These are phyloP conservation scores for Artomyces pyxidatus DNA, from an alignment of 768 basidiomycete species.

Conservation along the genomic window DNA sequence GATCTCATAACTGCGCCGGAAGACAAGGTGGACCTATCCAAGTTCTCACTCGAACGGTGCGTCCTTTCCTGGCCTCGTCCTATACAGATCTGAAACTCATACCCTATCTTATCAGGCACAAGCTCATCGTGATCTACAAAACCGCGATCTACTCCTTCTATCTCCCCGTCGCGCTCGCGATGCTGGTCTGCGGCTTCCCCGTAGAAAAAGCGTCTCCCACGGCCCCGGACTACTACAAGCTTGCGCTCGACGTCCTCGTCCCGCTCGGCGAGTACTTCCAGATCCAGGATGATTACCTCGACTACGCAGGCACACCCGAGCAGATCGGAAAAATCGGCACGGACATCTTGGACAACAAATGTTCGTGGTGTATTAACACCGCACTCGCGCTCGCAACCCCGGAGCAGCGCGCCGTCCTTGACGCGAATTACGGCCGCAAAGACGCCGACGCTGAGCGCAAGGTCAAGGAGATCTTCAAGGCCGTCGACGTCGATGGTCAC, in stretches of 20 bases:
- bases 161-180: slow-evolving; percentile 92
- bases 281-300: slow-evolving; percentile 95
- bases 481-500: slow-evolving; percentile 51
- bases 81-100: background rate
- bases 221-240: slow-evolving; percentile 52
- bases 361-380: slow-evolving; percentile 91
- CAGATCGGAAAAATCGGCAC: slow-evolving; percentile 96
- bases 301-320: slow-evolving; percentile 85
- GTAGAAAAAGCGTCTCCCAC: slow-evolving; percentile 34
- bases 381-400: slow-evolving; percentile 56
- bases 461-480: slow-evolving; percentile 67
- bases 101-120: slow-evolving; percentile 50
- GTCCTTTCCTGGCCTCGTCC: slow-evolving; percentile 14
- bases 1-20: slow-evolving; percentile 96
- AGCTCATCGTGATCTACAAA: slow-evolving; percentile 93
- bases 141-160: slow-evolving; percentile 98
- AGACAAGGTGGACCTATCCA: slow-evolving; percentile 74
- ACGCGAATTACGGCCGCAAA: slow-evolving; percentile 61
- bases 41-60: slow-evolving; percentile 82
- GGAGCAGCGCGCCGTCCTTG: slow-evolving; percentile 51
- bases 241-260: slow-evolving; percentile 74
- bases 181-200: slow-evolving; percentile 68
- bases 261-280: slow-evolving; percentile 98
- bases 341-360: slow-evolving; percentile 98
- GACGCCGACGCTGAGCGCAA: slow-evolving; percentile 44